These are phyloP conservation scores for Athelia psychrophila DNA, from an alignment of 1,284 basidiomycete genomes.

Conservation along the genomic window DNA sequence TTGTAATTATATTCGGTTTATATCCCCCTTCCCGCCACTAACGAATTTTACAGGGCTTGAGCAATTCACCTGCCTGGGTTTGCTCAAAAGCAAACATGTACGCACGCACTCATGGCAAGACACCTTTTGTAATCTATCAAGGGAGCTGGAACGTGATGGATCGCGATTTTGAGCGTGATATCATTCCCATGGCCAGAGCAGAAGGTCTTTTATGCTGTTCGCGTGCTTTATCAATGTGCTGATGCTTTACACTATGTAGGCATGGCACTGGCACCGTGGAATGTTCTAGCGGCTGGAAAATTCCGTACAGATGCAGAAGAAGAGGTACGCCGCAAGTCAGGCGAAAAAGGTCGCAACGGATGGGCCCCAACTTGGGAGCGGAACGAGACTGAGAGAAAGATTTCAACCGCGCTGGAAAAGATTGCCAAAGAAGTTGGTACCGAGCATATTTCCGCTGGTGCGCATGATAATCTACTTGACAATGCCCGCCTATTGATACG, in stretches of 20 bases:
- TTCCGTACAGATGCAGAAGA: slow-evolving; percentile 49
- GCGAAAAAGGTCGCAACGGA: slow-evolving; percentile 38
- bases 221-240: background rate
- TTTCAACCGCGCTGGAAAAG: slow-evolving; percentile 42
- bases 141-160: slow-evolving; percentile 49
- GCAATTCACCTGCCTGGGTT: slow-evolving; percentile 42
- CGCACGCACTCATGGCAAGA: slow-evolving; percentile 40
- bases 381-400: slow-evolving; percentile 34
- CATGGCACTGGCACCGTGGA: slow-evolving; percentile 48
- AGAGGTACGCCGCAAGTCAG: slow-evolving; percentile 33
- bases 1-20: slow-evolving; percentile 5
- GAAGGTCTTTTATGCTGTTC: slow-evolving; percentile 29
- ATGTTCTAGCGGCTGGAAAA: slow-evolving; percentile 45
- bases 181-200: slow-evolving; percentile 50
- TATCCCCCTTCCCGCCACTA: background rate
- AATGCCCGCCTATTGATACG: background rate
- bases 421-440: slow-evolving; percentile 42
- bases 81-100: slow-evolving; percentile 41
- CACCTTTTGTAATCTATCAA: slow-evolving; percentile 52
- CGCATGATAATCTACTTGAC: too few species aligned
- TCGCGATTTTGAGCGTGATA: slow-evolving; percentile 51
- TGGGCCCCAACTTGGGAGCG: slow-evolving; percentile 36
- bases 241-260: slow-evolving; percentile 21
- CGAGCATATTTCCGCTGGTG: slow-evolving; percentile 34
- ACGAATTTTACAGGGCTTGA: slow-evolving; percentile 37